Evolutionary conservation across 768 basidiomycete genomes (phyloP).

Genomic region (Lentinula detonsa): DNA sequence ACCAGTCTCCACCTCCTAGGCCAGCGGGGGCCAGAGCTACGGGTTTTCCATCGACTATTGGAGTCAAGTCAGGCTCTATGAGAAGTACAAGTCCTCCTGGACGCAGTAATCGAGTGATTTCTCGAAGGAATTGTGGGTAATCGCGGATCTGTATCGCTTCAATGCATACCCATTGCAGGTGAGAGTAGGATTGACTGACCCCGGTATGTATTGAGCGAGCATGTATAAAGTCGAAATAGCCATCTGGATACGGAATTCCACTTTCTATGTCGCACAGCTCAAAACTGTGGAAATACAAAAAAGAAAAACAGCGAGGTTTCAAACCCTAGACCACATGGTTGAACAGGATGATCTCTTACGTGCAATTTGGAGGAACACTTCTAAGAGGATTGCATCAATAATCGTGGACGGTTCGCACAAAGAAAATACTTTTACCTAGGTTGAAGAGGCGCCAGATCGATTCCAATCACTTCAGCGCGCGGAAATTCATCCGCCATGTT

Average conservation of each 20-base stretch:
- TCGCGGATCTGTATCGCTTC: constrained; percentile 44
- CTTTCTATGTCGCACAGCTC: constrained; percentile 67
- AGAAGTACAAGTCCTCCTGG: constrained; percentile 67
- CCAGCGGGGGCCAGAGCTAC: constrained; percentile 19
- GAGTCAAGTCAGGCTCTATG: constrained; percentile 55
- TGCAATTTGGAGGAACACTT: constrained; percentile 65
- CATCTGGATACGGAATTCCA: constrained; percentile 56
- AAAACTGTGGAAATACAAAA: constrained; percentile 35
- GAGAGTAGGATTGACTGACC: constrained; percentile 31
- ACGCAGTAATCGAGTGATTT: constrained; percentile 61
- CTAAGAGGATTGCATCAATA: constrained; percentile 25
- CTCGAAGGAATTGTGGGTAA: constrained; percentile 53
- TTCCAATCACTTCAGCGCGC: constrained; percentile 56
- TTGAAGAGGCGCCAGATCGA: constrained; percentile 70
- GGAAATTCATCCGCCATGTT: constrained; percentile 73
- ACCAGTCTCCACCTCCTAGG: constrained; percentile 51
- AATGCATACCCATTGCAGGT: not conserved
- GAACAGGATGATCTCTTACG: constrained; percentile 36
- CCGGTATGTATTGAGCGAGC: constrained; percentile 65
- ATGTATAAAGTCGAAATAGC: constrained; percentile 63
- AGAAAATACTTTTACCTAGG: constrained; percentile 40
- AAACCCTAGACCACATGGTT: not conserved
- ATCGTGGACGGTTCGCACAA: not conserved
- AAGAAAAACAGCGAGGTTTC: not conserved
- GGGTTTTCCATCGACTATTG: constrained; percentile 33